A percentile compares a stretch with the other conserved stretches of the same genome.
Conservation (phyloP, 345 rosid genomes). For the Aquilaria yunnanensis region DNA sequence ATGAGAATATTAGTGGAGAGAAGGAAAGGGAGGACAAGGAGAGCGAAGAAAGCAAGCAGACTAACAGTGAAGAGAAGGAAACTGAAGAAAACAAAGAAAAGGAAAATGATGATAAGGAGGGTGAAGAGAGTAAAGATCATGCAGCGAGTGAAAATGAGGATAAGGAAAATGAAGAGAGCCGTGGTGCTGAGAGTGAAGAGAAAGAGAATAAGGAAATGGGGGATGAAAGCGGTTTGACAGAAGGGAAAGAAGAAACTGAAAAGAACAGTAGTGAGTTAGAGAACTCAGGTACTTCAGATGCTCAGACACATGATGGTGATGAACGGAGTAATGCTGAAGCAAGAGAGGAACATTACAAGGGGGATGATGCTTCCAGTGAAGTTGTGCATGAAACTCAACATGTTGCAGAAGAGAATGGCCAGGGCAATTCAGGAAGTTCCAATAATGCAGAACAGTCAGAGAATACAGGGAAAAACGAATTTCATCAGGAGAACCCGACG, state of each 20-base stretch:
- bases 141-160: slow-evolving; percentile 14
- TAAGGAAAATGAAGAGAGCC: slow-evolving; percentile 15
- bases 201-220: slow-evolving; percentile 11
- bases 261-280: slow-evolving; percentile 19
- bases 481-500: slow-evolving; percentile 7
- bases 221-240: slow-evolving; percentile 13
- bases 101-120: slow-evolving; percentile 6
- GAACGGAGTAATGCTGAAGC: slow-evolving; percentile 35
- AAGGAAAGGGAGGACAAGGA: slow-evolving; percentile 4
- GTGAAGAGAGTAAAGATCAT: slow-evolving; percentile 3
- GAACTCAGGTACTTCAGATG: slow-evolving; percentile 23
- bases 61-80: slow-evolving; percentile 10
- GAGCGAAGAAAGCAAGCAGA: slow-evolving; percentile 1
- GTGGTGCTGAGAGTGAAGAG: slow-evolving; percentile 11
- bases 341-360: slow-evolving; percentile 65
- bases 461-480: slow-evolving; percentile 26
- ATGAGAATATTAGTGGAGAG: slow-evolving; percentile 14
- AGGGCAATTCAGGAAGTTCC: slow-evolving; percentile 18
- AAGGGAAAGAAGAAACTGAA: slow-evolving; percentile 9
- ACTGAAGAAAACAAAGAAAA: background rate
- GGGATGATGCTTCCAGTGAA: slow-evolving; percentile 67
- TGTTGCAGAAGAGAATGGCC: slow-evolving; percentile 21
- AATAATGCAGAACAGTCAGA: slow-evolving; percentile 24
- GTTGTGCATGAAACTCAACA: slow-evolving; percentile 41
- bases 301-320: slow-evolving; percentile 38